These are phyloP conservation scores for Cornus florida DNA, from an alignment of 148 eudicot genomes.

Conservation along the genomic window DNA sequence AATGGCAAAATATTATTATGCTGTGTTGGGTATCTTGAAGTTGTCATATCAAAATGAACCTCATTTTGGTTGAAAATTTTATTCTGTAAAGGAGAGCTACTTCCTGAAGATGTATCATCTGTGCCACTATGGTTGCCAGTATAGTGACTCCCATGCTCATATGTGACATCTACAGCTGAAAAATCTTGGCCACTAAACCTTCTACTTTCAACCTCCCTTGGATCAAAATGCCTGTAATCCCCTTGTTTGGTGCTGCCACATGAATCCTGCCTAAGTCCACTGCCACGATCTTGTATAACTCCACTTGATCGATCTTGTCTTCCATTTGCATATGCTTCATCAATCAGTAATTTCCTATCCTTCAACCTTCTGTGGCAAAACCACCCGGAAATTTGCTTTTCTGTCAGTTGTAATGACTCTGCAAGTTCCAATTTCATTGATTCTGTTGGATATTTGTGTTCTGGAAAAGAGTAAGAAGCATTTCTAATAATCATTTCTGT, in stretches of 20 bases:
- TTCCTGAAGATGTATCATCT: conserved; percentile 81
- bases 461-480: conserved; percentile 36
- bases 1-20: conserved; percentile 27
- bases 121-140: conserved; percentile 38
- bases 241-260: conserved; percentile 96
- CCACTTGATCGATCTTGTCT: conserved; percentile 81
- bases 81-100: conserved; percentile 56
- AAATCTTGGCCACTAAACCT: conserved; percentile 44
- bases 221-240: conserved; percentile 53
- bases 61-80: conserved; percentile 34
- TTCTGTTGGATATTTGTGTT: conserved; percentile 87
- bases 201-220: conserved; percentile 82
- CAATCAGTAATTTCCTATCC: conserved; percentile 61
- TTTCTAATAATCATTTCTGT: not conserved
- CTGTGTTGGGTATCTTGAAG: conserved; percentile 44
- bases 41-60: conserved; percentile 32
- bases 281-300: conserved; percentile 78
- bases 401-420: conserved; percentile 64
- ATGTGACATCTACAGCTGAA: conserved; percentile 46
- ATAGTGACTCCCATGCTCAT: conserved; percentile 42
- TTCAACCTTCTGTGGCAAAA: conserved; percentile 97
- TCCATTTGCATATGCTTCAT: conserved; percentile 53
- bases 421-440: conserved; percentile 68
- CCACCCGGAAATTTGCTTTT: conserved; percentile 96
- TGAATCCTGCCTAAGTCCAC: conserved; percentile 88